Conservation (phyloP, 176 grass and related monocot species). For the Oropetium thomaeum region DNA sequence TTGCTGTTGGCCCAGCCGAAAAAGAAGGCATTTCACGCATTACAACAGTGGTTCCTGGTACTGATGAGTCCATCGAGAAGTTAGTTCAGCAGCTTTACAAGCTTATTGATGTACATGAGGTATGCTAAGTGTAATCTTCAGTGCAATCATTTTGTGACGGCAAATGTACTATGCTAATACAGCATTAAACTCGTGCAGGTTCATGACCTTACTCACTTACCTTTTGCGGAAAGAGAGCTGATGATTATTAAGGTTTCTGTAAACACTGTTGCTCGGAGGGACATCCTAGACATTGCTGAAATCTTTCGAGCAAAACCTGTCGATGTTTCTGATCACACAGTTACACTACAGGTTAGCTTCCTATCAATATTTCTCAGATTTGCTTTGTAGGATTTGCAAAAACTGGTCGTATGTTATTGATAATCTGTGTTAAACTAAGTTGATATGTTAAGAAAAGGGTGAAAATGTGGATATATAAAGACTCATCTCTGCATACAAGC, state of each 20-base stretch:
- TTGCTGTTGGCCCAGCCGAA: slow-evolving; percentile 89
- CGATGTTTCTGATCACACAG: slow-evolving; percentile 94
- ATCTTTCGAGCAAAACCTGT: slow-evolving; percentile 88
- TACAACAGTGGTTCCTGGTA: slow-evolving; percentile 88
- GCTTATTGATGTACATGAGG: slow-evolving; percentile 84
- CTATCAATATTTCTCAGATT: not conserved
- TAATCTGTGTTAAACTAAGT: not conserved
- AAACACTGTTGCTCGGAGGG: slow-evolving; percentile 80
- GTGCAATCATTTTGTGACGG: not conserved
- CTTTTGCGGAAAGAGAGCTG: slow-evolving; percentile 93
- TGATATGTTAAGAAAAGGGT: not conserved
- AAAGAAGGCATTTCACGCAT: slow-evolving; percentile 81
- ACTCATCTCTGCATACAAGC: not conserved
- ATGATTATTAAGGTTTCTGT: slow-evolving; percentile 96
- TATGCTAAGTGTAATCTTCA: slow-evolving; percentile 28
- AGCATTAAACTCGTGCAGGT: slow-evolving; percentile 46
- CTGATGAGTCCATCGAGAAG: slow-evolving; percentile 77
- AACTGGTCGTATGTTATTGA: not conserved
- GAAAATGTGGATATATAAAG: not conserved
- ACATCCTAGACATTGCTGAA: slow-evolving; percentile 86
- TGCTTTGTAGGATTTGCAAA: not conserved
- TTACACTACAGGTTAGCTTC: slow-evolving; percentile 73
- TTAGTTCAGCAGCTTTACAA: slow-evolving; percentile 88
- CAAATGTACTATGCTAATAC: slow-evolving; percentile 12
- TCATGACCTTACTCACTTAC: slow-evolving; percentile 70